These are phyloP conservation scores for Taphrina populina DNA, from an alignment of 1,139 yeast genomes.

Conservation along the genomic window DNA sequence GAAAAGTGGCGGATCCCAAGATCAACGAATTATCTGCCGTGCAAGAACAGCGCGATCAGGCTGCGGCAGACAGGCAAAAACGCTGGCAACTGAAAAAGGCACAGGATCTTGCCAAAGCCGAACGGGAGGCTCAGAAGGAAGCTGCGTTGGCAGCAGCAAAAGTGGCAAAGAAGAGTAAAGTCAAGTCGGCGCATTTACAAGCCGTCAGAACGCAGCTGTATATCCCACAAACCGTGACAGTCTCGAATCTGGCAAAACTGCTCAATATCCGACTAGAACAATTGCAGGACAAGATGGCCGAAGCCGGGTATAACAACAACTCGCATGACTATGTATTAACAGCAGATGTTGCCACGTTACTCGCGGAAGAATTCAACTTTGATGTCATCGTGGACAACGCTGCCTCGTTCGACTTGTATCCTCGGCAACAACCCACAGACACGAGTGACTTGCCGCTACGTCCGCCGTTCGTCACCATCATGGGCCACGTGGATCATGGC, in stretches of 20 bases:
- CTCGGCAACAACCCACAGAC: conserved; percentile 48
- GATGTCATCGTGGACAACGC: conserved; percentile 59
- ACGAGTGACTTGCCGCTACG: conserved; percentile 57
- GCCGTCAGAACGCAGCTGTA: conserved; percentile 25
- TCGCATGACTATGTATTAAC: conserved; percentile 58
- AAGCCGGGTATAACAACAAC: conserved; percentile 73
- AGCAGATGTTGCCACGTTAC: conserved; percentile 73
- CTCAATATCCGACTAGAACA: conserved; percentile 61
- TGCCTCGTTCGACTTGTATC: conserved; percentile 62
- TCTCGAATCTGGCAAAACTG: conserved; percentile 71
- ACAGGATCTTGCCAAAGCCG: conserved; percentile 3
- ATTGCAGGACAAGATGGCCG: conserved; percentile 58
- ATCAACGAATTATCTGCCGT: no score
- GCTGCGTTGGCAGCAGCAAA: neutral
- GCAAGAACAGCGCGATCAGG: no score
- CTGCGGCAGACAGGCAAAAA: conserved; percentile 4
- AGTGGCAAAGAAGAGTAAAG: neutral
- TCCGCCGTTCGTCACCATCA: conserved; percentile 93
- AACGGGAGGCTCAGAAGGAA: conserved; percentile 3
- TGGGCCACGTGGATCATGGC: conserved; percentile 99
- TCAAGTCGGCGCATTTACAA: conserved; percentile 25
- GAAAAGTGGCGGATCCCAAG: no score
- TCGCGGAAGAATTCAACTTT: conserved; percentile 86
- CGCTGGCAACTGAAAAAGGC: conserved; percentile 14
- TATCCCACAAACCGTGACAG: conserved; percentile 67